A percentile compares a stretch with the other conserved stretches of the same genome.
phyloP scores from a whole-genome alignment of 305 asterid genomes.

The Solanum hybrid region DNA sequence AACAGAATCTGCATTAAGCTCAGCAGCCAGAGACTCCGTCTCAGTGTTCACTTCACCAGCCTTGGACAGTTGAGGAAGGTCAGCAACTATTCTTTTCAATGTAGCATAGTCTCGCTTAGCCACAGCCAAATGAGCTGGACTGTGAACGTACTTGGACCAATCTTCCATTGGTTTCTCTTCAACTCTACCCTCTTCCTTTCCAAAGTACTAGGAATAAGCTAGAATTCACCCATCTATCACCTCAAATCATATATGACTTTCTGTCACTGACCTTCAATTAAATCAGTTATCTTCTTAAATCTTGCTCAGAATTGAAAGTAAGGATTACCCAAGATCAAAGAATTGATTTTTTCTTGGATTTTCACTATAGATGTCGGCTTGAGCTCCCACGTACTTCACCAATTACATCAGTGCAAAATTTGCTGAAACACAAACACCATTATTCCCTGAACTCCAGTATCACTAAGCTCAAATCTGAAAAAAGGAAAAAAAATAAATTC shows the following conservation, averaged over 20 bases:
- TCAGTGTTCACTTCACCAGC: constrained; percentile 88
- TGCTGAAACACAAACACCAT: constrained; percentile 6
- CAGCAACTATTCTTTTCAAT: constrained; percentile 51
- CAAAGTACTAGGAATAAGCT: constrained; percentile 10
- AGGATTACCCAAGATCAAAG: not conserved
- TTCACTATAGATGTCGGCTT: not conserved
- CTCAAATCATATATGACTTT: not conserved
- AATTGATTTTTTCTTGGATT: constrained; percentile 6
- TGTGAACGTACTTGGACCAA: constrained; percentile 64
- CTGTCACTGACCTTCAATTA: not conserved
- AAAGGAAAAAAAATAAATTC: constrained; percentile 3
- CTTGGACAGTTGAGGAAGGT: constrained; percentile 65
- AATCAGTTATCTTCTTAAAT: not conserved
- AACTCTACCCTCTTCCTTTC: constrained; percentile 11
- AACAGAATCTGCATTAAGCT: constrained; percentile 68
- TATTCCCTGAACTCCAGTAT: constrained; percentile 26
- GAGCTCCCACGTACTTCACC: constrained; percentile 11
- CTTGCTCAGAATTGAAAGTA: not conserved
- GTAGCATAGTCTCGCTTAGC: constrained; percentile 53
- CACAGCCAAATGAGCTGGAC: constrained; percentile 87
- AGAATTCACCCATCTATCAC: constrained; percentile 17
- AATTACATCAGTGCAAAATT: constrained; percentile 14
- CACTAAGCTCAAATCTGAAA: constrained; percentile 22
- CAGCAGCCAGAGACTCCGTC: constrained; percentile 78
- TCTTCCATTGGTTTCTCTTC: constrained; percentile 53